Evolutionary conservation across 192 early-diverging fungal genomes (phyloP), one percentile per base, ranked within the genome.

Genomic region (Coemansia sp.): DNA sequence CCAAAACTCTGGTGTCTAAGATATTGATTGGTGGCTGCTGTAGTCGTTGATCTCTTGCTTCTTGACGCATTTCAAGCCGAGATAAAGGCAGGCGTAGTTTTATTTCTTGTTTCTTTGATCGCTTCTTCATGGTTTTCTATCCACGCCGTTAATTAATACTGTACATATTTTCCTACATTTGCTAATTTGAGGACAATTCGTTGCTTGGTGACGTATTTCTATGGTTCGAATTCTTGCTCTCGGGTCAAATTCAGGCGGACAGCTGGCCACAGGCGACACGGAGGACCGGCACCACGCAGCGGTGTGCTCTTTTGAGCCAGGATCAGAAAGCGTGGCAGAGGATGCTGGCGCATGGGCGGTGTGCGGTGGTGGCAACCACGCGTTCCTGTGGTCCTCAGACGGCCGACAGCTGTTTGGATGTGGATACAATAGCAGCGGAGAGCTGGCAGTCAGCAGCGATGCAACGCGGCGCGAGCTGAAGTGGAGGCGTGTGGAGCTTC

Each of bases 171-270:
- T 54, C 26, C 2, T 54, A 23, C 26, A 54, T 54, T 26, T 54
- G 52, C 13, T 44, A 44, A 26, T 26, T 26, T 26, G 26, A 26
- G 26, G 43, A 13, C 13, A 44, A 13, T 44, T 2, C 43, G 43
- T 1, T 12, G 43, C 43, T 9, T 13, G 13, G 13, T 4, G 13
- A 13, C 43, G 13, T 54, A 3, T 26, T 23, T 16, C 3, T 41
- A 77, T 81, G 79, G 70, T 59, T 15, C 3, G 19, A 3, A 63
- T 80, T 44, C 39, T 59, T n/a, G 61, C 79, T 3, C 63, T 85
- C 0, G 83, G 79, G 19, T 85, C 83, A 3, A 81, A 85, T 64
- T 79, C 84, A 50, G 42, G 76, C 47, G 76, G 84, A 0, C 76
- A 85, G 67, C 67, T 85, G 8, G 80, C 74, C 5, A 72, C 68